Evolutionary conservation across 1,284 basidiomycete species (phyloP).

Genomic region (Leccinum pachyderme): DNA sequence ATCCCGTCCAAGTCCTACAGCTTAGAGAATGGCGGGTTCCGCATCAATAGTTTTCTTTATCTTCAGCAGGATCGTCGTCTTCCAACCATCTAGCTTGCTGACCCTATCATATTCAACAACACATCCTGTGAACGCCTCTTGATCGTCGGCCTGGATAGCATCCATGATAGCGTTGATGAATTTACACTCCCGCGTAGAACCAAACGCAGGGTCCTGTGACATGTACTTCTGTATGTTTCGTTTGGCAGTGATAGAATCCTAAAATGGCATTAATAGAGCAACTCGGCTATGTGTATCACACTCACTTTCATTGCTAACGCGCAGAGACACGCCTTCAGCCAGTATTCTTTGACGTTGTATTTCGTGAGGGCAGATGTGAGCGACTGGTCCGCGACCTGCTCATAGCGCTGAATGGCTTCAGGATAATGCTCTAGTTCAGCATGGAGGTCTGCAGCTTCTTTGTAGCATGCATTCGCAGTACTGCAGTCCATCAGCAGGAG

Average conservation of each 20-base stretch:
- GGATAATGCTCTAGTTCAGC: constrained; percentile 87
- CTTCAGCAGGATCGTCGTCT: constrained; percentile 84
- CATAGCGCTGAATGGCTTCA: constrained; percentile 85
- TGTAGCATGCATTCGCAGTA: constrained; percentile 94
- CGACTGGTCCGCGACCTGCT: constrained; percentile 87
- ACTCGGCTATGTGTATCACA: constrained; percentile 13
- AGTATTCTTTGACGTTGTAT: constrained; percentile 98
- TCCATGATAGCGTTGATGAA: constrained; percentile 78
- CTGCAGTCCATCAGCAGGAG: constrained; percentile 41
- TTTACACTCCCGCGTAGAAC: constrained; percentile 86
- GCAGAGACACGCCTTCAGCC: constrained; percentile 86
- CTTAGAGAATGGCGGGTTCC: constrained; percentile 44
- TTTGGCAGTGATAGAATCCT: constrained; percentile 87
- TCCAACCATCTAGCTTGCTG: constrained; percentile 92
- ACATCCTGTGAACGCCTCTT: constrained; percentile 75
- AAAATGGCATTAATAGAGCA: constrained; percentile 8
- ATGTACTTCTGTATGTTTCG: constrained; percentile 77
- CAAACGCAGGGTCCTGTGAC: constrained; percentile 78
- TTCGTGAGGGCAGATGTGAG: constrained; percentile 87
- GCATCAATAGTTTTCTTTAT: constrained; percentile 81
- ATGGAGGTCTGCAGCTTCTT: constrained; percentile 94
- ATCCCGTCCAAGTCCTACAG: not conserved
- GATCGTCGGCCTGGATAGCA: constrained; percentile 77
- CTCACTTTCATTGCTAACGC: constrained; percentile 86
- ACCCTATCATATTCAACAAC: constrained; percentile 87